Conservation (phyloP, 2,329 filamentous ascomycete genomes). For the Paracamarosporium sp. region DNA sequence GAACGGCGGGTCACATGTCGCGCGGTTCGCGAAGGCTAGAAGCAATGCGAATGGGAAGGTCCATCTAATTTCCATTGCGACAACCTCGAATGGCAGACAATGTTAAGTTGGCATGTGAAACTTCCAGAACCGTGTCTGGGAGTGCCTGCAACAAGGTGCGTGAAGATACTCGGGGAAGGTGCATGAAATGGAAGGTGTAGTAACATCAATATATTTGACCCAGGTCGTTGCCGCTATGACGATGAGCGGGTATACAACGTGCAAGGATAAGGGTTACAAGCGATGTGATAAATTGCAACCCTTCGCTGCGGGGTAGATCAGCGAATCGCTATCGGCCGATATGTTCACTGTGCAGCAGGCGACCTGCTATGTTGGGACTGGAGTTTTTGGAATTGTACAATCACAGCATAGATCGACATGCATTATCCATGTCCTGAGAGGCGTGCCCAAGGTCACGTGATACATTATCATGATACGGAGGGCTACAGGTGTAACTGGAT, state of each 20-base stretch:
- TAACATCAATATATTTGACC: not conserved
- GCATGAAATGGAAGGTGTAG: not conserved
- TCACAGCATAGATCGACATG: not conserved
- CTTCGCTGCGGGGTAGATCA: constrained; percentile 6
- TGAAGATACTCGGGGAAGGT: not conserved
- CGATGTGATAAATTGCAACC: constrained; percentile 2
- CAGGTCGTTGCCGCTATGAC: not conserved
- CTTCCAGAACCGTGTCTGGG: no score
- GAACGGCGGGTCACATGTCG: not conserved
- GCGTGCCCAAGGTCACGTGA: not conserved
- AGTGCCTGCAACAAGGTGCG: not conserved
- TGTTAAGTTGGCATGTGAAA: no score
- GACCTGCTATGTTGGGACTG: not conserved
- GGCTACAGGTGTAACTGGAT: not conserved
- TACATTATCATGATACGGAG: not conserved
- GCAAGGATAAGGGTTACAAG: not conserved
- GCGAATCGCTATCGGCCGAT: not conserved
- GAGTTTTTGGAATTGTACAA: not conserved
- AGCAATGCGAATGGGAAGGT: not conserved
- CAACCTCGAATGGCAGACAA: no score
- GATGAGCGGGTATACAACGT: not conserved
- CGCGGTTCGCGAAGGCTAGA: not conserved
- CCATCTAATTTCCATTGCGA: not conserved
- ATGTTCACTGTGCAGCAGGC: not conserved
- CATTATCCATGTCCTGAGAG: not conserved